A percentile compares a stretch with the other conserved stretches of the same genome.
phyloP scores from a whole-genome alignment of 2,329 filamentous ascomycete species.

The Chaetomiaceae sp. region DNA sequence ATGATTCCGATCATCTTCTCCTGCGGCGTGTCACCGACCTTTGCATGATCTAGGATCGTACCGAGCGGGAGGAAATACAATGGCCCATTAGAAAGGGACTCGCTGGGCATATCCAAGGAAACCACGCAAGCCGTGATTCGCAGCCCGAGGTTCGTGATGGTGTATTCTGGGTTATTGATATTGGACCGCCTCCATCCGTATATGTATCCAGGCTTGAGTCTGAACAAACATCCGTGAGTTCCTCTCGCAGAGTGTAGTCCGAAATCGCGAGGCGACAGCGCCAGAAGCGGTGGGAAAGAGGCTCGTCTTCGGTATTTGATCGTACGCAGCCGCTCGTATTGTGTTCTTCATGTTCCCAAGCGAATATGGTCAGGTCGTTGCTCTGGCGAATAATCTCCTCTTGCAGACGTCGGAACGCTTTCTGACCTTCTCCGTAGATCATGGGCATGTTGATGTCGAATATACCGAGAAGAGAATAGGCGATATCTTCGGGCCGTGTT shows the following conservation, averaged over 20 bases:
- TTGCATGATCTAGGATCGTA: too few relatives aligned
- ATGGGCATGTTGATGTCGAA: slow-evolving; percentile 15
- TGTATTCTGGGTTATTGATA: slow-evolving; percentile 19
- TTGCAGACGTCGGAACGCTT: slow-evolving; percentile 18
- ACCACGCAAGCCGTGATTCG: background rate
- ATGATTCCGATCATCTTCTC: too few relatives aligned
- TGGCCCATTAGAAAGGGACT: too few relatives aligned
- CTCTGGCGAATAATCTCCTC: slow-evolving; percentile 17
- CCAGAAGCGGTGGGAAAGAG: slow-evolving; percentile 13
- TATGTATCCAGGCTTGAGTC: background rate
- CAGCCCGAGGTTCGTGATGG: slow-evolving; percentile 21
- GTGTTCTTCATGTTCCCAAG: slow-evolving; percentile 5
- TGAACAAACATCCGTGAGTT: background rate
- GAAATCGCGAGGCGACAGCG: slow-evolving; percentile 10
- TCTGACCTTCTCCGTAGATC: slow-evolving; percentile 8
- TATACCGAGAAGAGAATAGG: slow-evolving; percentile 16
- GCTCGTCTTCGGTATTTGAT: too few relatives aligned
- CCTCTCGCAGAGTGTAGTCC: background rate
- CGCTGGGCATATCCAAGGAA: too few relatives aligned
- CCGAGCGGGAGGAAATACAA: too few relatives aligned
- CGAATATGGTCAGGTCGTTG: slow-evolving; percentile 15
- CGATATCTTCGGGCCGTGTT: slow-evolving; percentile 12
- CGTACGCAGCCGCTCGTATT: background rate
- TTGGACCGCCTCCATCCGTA: slow-evolving; percentile 1
- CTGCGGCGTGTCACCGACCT: too few relatives aligned